Base-by-base conservation (phyloP, 179 eudicot genomes). In the Silene noctiflora region DNA sequence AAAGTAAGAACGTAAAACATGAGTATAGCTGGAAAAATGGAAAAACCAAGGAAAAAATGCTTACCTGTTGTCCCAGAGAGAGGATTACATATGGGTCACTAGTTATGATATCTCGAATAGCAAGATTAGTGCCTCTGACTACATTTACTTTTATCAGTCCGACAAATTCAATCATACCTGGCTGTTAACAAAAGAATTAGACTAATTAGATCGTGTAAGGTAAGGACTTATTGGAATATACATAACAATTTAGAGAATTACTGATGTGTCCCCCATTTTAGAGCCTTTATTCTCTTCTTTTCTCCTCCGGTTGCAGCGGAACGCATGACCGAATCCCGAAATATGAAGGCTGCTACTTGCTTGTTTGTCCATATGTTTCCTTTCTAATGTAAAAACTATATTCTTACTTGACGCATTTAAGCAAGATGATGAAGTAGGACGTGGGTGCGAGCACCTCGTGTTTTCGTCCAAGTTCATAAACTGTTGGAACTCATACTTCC, bases 71-170 rank as follows among this genome's bases (percentile, higher is more conserved):
- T 80, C 99, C 99, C 63, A 95, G 64, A 19, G 96, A 85, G 62
- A 95, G 87, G 84, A 91, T 86, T 70, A 95, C 97, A 75, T 95
- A 95, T 21, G 99, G 99, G 75, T 95, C 99, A 79, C 99, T 95
- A 2, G 91, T 85, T 84, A 90, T 78, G 82, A 95, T 83, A 86
- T 95, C 99, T 72, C 99, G 89, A 56, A 95, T 80, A 39, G 92
- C 99, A 76, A 95, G 84, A 83, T 95, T 95, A 77, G 96, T 93
- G 77, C 99, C 99, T 86, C 73, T 86, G n/a, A 95, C 91, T 73
- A 89, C 90, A 72, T 93, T 95, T 67, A 93, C 96, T 82, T 93
- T 90, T 70, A 95, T 90, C 74, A 95, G 77, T 51, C 99, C 99
- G 11, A 95, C 87, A 77, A 95, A 95, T 79, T 95, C 99, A 39